phyloP scores from a whole-genome alignment of 2,329 filamentous ascomycete species.

The Gaeumannomyces tritici region DNA sequence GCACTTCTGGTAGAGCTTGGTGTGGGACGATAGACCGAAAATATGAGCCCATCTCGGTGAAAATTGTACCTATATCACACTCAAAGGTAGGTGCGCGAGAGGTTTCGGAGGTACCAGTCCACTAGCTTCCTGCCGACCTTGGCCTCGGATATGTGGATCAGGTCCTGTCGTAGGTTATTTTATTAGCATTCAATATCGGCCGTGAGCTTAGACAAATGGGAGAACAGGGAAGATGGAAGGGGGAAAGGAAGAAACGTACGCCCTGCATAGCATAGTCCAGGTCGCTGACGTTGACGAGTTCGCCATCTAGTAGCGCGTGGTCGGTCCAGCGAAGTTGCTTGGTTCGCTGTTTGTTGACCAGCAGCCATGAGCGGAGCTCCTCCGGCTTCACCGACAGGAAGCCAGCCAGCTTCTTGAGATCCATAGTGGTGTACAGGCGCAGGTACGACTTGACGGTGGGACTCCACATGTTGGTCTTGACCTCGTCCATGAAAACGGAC shows the following conservation, averaged over 20 bases:
- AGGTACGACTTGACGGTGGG: constrained; percentile 98
- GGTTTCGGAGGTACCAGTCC: constrained; percentile 97
- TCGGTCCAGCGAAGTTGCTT: constrained; percentile 93
- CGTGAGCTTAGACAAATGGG: not conserved
- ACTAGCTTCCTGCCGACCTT: constrained; percentile 96
- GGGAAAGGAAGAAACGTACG: constrained; percentile 42
- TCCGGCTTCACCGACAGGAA: constrained; percentile 98
- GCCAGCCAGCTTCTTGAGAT: constrained; percentile 92
- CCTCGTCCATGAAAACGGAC: constrained; percentile 97
- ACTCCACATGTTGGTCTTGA: constrained; percentile 98
- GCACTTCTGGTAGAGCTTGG: too few species aligned
- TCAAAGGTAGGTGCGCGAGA: constrained; percentile 83
- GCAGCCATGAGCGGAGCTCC: constrained; percentile 82
- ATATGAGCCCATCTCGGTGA: constrained; percentile 2
- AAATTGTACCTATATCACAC: constrained; percentile 9
- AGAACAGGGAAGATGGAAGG: not conserved
- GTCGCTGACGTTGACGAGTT: constrained; percentile 87
- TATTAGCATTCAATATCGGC: not conserved
- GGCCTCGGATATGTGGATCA: constrained; percentile 97
- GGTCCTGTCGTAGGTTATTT: constrained; percentile 47
- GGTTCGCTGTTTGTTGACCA: constrained; percentile 98
- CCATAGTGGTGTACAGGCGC: constrained; percentile 99
- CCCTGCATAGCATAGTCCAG: constrained; percentile 96
- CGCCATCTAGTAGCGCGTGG: constrained; percentile 81
- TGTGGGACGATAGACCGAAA: not conserved